Base-by-base conservation (phyloP, 2,329 filamentous ascomycete species). In the Diplodia scrobiculata region DNA sequence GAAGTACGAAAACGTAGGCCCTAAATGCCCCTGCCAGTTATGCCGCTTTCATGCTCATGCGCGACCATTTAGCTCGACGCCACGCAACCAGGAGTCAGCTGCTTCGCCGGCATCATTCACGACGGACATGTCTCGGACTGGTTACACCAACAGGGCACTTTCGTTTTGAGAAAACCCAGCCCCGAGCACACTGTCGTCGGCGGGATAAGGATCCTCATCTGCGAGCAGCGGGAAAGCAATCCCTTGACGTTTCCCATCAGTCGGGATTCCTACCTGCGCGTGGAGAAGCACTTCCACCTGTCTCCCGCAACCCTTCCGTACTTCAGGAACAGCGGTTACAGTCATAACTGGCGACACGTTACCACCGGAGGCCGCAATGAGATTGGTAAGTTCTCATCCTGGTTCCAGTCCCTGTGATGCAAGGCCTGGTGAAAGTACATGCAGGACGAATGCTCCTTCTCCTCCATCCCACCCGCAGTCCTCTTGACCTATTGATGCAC, bases 201-300 rank as follows among this genome's bases (percentile, higher is more conserved):
- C 19, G 62, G 51, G 6, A 48, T 65, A 25, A 65, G 62, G n/a
- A 36, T 65, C 10, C 52, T 65, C 25, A 21, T 65, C 17, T 65
- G 62, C 25, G 62, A 65, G 38, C 51, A 53, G 41, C 50, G 50
- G 21, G 50, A 41, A n/a, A 45, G 50, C 21, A 36, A 55, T 55
- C 62, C 62, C 7, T 17, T 65, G 17, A 25, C 50, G 17, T 65
- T 65, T 29, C 52, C 50, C 17, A 41, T 65, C 34, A 65, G 50
- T 27, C 38, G 34, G 32, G 62, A 65, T 14, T 54, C 51, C 6
- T 65, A 53, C 29, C 21, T 54, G 10, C 25, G 47, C 1, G 25
- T 65, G 36, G 62, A 65, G 19, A 41, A 25, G 9, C 25, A 41
- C 14, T 65, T 54, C 27, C 50, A 48, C 38, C 50, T 65, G 6